A percentile compares a stretch with the other conserved stretches of the same genome.
These are phyloP conservation scores for Eutrema japonicum DNA, from an alignment of 345 rosid genomes.

Conservation along the genomic window DNA sequence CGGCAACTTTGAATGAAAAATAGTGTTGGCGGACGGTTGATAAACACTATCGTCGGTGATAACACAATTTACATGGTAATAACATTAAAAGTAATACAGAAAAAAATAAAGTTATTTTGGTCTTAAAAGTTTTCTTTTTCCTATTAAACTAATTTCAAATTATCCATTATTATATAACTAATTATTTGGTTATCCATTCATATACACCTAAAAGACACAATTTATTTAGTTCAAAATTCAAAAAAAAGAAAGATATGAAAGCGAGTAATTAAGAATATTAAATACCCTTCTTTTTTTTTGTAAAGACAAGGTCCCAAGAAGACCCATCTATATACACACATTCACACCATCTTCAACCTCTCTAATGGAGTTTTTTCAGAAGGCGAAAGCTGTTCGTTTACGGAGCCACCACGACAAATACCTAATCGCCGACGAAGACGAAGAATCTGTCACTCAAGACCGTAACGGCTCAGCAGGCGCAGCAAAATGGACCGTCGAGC, in stretches of 20 bases:
- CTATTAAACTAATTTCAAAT: too few species aligned
- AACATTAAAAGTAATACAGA: too few species aligned
- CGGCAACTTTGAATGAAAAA: too few species aligned
- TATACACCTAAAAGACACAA: too few species aligned
- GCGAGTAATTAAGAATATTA: not conserved
- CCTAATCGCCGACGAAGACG: constrained; percentile 71
- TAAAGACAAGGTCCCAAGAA: constrained; percentile 33
- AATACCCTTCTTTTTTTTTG: not conserved
- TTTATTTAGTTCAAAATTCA: not conserved
- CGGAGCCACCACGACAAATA: constrained; percentile 84
- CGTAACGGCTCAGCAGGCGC: constrained; percentile 64
- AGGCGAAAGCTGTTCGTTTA: constrained; percentile 75
- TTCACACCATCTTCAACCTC: constrained; percentile 31
- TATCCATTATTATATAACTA: too few species aligned
- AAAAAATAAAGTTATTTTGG: too few species aligned
- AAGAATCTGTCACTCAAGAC: constrained; percentile 70
- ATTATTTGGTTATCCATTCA: too few species aligned
- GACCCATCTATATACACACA: constrained; percentile 14
- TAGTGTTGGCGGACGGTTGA: too few species aligned
- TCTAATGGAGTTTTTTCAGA: constrained; percentile 73
- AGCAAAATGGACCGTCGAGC: constrained; percentile 73
- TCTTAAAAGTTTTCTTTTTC: too few species aligned
- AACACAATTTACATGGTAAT: too few species aligned
- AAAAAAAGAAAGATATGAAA: constrained; percentile 1
- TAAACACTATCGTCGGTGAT: too few species aligned